Conservation (phyloP, 768 basidiomycete genomes). For the Leccinum barrowsii region DNA sequence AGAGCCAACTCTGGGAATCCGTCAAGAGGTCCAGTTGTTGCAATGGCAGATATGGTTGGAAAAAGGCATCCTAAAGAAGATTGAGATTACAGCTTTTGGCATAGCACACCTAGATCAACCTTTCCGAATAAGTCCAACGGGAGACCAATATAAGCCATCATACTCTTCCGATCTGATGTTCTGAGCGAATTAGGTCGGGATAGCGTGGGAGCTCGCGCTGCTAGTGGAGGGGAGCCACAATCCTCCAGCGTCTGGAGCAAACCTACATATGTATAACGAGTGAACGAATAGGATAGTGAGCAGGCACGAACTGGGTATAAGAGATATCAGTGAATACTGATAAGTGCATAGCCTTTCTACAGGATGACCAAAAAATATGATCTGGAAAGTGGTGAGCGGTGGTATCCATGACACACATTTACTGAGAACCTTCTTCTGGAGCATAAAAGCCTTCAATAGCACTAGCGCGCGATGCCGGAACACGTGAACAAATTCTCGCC, state of each 20-base stretch:
- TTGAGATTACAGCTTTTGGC: neutral
- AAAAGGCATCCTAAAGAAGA: constrained; percentile 74
- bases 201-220: constrained; percentile 55
- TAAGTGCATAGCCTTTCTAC: constrained; percentile 96
- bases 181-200: constrained; percentile 73
- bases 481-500: constrained; percentile 88
- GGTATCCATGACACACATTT: constrained; percentile 1
- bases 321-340: constrained; percentile 93
- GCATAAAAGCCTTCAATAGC: constrained; percentile 91
- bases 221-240: constrained; percentile 82
- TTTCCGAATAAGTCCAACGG: constrained; percentile 92
- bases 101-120: constrained; percentile 36
- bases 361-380: constrained; percentile 96
- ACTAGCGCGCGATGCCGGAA: constrained; percentile 90
- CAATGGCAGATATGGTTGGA: constrained; percentile 95
- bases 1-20: constrained; percentile 80
- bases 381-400: constrained; percentile 42
- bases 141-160: constrained; percentile 90
- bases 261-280: constrained; percentile 40
- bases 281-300: neutral
- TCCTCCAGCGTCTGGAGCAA: constrained; percentile 88
- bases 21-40: constrained; percentile 90
- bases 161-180: constrained; percentile 87
- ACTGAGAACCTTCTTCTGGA: constrained; percentile 78
- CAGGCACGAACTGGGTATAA: constrained; percentile 68